Percentiles rank a stretch among this genome's conserved stretches.
Evolutionary conservation across 2,329 filamentous ascomycete genomes (phyloP).

Genomic region (Bertia moriformis): DNA sequence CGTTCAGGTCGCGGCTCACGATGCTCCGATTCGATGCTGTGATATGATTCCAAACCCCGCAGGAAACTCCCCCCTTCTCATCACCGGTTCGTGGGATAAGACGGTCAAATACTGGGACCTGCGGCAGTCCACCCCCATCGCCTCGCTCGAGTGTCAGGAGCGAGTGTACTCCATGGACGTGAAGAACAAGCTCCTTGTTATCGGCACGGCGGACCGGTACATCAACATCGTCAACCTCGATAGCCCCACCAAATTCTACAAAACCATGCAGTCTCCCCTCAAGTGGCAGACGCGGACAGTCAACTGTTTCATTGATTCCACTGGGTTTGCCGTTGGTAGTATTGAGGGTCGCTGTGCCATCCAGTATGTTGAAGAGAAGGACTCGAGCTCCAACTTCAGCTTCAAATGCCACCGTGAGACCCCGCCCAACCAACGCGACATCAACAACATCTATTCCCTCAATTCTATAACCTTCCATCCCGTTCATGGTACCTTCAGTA

Average conservation of each 20-base stretch:
- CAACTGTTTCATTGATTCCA: constrained; percentile 83
- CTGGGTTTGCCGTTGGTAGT: constrained; percentile 85
- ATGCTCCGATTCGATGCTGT: constrained; percentile 65
- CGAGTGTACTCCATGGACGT: constrained; percentile 86
- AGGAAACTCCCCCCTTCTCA: constrained; percentile 62
- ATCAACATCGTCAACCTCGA: constrained; percentile 90
- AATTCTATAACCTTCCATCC: constrained; percentile 98
- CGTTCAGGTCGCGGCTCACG: constrained; percentile 68
- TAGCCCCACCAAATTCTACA: constrained; percentile 82
- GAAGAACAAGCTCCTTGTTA: constrained; percentile 71
- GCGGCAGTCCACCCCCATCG: constrained; percentile 49
- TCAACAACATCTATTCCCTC: constrained; percentile 82
- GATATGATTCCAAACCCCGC: constrained; percentile 59
- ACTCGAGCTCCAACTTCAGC: constrained; percentile 83
- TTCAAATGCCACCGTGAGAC: constrained; percentile 96
- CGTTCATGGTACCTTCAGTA: constrained; percentile 93
- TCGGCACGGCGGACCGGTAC: constrained; percentile 87
- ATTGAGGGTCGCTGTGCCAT: constrained; percentile 97
- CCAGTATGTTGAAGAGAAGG: constrained; percentile 95
- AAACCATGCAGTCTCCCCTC: constrained; percentile 84
- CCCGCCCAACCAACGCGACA: constrained; percentile 43
- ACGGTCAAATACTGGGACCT: constrained; percentile 82
- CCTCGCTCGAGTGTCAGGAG: constrained; percentile 54
- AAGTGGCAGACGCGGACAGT: constrained; percentile 97
- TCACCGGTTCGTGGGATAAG: constrained; percentile 88